Conservation (phyloP, 495 filamentous ascomycete genomes). For the Diplogelasinospora grovesii region DNA sequence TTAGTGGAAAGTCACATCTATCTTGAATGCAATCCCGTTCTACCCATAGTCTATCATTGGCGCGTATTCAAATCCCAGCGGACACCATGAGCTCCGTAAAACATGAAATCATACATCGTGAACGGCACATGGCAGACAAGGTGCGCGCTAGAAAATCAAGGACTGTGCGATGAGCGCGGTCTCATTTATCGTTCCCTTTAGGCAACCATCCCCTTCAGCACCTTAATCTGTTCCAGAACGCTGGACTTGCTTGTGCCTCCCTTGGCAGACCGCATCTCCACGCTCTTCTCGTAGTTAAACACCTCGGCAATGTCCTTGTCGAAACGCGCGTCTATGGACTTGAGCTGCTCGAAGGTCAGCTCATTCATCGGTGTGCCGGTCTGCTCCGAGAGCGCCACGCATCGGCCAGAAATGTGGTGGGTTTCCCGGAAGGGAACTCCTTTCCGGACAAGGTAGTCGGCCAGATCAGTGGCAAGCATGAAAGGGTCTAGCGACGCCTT, state of each 20-base stretch:
- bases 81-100: too few species aligned
- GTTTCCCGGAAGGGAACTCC: conserved; percentile 79
- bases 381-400: conserved; percentile 64
- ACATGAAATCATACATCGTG: too few species aligned
- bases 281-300: conserved; percentile 81
- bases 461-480: conserved; percentile 78
- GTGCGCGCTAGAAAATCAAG: too few species aligned
- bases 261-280: conserved; percentile 73
- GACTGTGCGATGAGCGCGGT: too few species aligned
- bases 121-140: too few species aligned
- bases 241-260: conserved; percentile 74
- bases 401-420: conserved; percentile 80
- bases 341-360: conserved; percentile 58
- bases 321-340: conserved; percentile 69
- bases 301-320: conserved; percentile 64
- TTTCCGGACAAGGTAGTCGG: conserved; percentile 87
- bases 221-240: conserved; percentile 72
- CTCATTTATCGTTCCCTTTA: too few species aligned
- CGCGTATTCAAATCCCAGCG: too few species aligned
- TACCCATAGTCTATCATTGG: too few species aligned
- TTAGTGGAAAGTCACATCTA: too few species aligned
- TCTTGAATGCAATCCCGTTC: too few species aligned
- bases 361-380: conserved; percentile 68
- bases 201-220: conserved; percentile 47
- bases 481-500: conserved; percentile 56